Percentiles rank a stretch among this genome's conserved stretches.
These are phyloP conservation scores for Xanthoconium purpureum DNA, from an alignment of 768 basidiomycete genomes.

Conservation along the genomic window DNA sequence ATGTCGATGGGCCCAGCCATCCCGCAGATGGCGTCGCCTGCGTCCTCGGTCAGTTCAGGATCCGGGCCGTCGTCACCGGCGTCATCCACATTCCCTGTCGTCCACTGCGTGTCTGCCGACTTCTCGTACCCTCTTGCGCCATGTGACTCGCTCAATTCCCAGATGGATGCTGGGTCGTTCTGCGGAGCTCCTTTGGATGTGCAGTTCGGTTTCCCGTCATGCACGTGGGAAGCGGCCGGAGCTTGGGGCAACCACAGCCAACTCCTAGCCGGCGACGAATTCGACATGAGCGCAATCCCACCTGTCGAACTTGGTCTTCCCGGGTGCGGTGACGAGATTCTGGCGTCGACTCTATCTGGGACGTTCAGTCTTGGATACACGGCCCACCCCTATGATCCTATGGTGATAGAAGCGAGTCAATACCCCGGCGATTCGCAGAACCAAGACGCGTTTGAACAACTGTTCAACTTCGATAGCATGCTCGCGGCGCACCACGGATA, in stretches of 20 bases:
- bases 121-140: constrained; percentile 22
- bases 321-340: constrained; percentile 38
- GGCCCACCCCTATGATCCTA: constrained; percentile 24
- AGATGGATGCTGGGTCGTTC: constrained; percentile 12
- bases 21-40: constrained; percentile 48
- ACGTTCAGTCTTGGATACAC: constrained; percentile 22
- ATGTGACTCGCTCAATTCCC: constrained; percentile 15
- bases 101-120: constrained; percentile 15
- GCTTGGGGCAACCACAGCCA: constrained; percentile 36
- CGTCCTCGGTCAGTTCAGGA: constrained; percentile 44
- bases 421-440: constrained; percentile 29
- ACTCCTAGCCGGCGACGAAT: constrained; percentile 56
- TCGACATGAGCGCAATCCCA: constrained; percentile 63
- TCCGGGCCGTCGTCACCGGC: constrained; percentile 52
- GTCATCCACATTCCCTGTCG: constrained; percentile 50
- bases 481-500: constrained; percentile 31
- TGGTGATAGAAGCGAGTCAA: constrained; percentile 31
- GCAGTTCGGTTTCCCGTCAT: constrained; percentile 30
- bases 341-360: constrained; percentile 9
- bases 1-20: constrained; percentile 38
- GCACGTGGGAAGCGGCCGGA: constrained; percentile 31
- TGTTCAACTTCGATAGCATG: constrained; percentile 39
- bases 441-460: constrained; percentile 35
- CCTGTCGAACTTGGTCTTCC: constrained; percentile 58
- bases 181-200: constrained; percentile 23